Conservation (phyloP, 176 grass and related monocot species). For the Oryza nivara region DNA sequence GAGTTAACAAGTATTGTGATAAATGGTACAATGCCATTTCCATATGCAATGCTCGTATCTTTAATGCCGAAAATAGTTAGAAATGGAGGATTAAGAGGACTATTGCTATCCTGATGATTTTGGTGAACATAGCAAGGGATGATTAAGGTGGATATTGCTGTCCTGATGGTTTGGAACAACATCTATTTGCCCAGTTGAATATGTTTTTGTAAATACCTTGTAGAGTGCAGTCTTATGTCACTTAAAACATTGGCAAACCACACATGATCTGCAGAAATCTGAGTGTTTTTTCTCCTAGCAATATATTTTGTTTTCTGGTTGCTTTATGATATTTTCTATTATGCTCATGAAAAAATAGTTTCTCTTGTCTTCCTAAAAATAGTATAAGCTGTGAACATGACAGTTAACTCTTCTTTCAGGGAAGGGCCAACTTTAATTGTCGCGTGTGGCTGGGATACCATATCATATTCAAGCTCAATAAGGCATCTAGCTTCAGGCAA, state of each 20-base stretch:
- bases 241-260: not conserved
- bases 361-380: not conserved
- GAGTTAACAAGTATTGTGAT: not conserved
- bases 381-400: slow-evolving; percentile 4
- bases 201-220: not conserved
- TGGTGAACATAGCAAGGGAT: not conserved
- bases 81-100: slow-evolving; percentile 1
- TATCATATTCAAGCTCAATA: slow-evolving; percentile 85
- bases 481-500: slow-evolving; percentile 70
- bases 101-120: not conserved
- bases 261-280: not conserved
- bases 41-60: not conserved
- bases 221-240: not conserved
- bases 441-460: slow-evolving; percentile 83
- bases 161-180: not conserved
- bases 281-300: not conserved
- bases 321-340: not conserved
- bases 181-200: not conserved
- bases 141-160: not conserved
- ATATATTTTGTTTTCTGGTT: too few species aligned
- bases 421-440: slow-evolving; percentile 85
- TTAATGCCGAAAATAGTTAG: not conserved
- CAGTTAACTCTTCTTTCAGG: slow-evolving; percentile 51
- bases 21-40: not conserved
- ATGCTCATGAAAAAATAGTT: slow-evolving; percentile 13